Percentiles rank a stretch among this genome's conserved stretches.
These are phyloP conservation scores for Peronospora belbahrii DNA, from an alignment of 352 stramenopile species.

Conservation along the genomic window DNA sequence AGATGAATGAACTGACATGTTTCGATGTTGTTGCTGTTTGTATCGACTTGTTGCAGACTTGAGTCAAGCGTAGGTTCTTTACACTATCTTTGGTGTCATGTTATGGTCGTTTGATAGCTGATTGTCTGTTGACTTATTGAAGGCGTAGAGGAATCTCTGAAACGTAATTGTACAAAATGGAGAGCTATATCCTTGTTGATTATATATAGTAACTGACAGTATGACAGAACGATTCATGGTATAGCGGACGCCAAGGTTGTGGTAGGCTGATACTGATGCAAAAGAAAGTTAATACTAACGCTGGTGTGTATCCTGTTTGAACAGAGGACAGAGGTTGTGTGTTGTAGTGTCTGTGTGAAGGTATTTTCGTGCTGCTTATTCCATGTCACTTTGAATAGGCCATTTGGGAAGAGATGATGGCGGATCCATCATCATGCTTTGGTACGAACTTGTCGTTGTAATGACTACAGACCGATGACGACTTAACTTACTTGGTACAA, in stretches of 20 bases:
- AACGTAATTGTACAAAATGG: slow-evolving; percentile 31
- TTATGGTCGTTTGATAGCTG: neutral
- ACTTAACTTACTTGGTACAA: slow-evolving; percentile 1
- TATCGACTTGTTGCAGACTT: slow-evolving; percentile 27
- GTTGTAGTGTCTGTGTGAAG: neutral
- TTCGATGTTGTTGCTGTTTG: neutral
- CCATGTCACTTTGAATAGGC: slow-evolving; percentile 25
- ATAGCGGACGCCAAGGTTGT: slow-evolving; percentile 54
- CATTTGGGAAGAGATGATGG: slow-evolving; percentile 87
- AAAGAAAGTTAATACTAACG: slow-evolving; percentile 1
- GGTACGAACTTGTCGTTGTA: slow-evolving; percentile 24
- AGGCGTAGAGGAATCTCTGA: slow-evolving; percentile 54
- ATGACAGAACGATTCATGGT: slow-evolving; percentile 56
- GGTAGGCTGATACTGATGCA: neutral
- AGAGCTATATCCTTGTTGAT: neutral
- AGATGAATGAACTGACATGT: neutral
- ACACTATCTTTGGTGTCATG: neutral
- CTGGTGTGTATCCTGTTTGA: neutral
- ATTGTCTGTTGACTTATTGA: neutral
- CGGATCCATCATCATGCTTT: slow-evolving; percentile 73
- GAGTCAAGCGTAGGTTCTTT: slow-evolving; percentile 40
- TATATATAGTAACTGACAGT: slow-evolving; percentile 1
- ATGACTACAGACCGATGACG: neutral
- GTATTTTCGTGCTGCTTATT: neutral
- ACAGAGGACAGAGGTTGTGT: slow-evolving; percentile 26